phyloP scores from a whole-genome alignment of 2,329 filamentous ascomycete genomes.

The Ophiostoma sp. region DNA sequence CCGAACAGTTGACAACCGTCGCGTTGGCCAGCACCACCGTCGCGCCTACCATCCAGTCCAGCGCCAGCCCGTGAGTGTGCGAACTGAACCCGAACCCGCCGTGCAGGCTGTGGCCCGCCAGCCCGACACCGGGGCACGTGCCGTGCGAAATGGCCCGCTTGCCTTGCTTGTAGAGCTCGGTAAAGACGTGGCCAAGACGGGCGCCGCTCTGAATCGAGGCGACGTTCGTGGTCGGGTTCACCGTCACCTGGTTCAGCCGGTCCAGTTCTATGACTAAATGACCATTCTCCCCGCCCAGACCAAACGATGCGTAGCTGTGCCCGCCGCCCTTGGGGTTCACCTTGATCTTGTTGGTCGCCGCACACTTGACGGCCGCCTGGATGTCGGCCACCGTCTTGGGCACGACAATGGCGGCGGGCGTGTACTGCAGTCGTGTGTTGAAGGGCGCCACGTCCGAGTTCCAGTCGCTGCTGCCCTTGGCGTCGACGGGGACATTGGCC shows the following conservation, averaged over 20 bases:
- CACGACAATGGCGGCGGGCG: slow-evolving; percentile 46
- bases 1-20: slow-evolving; percentile 37
- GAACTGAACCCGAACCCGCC: slow-evolving; percentile 45
- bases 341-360: slow-evolving; percentile 43
- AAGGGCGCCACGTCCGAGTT: slow-evolving; percentile 34
- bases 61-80: slow-evolving; percentile 39
- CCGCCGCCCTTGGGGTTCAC: slow-evolving; percentile 53
- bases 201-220: slow-evolving; percentile 51
- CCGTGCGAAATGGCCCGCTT: slow-evolving; percentile 50
- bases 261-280: slow-evolving; percentile 50
- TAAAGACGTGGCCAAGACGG: slow-evolving; percentile 50
- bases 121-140: slow-evolving; percentile 51
- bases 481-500: slow-evolving; percentile 34
- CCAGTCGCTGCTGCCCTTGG: slow-evolving; percentile 32
- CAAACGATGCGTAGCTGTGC: slow-evolving; percentile 53
- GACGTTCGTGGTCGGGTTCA: slow-evolving; percentile 44
- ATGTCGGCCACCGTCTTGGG: slow-evolving; percentile 47
- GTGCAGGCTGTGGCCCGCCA: slow-evolving; percentile 44
- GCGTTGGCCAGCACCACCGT: slow-evolving; percentile 43
- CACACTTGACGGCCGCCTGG: slow-evolving; percentile 50
- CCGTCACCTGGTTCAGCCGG: slow-evolving; percentile 44
- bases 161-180: slow-evolving; percentile 42
- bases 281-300: slow-evolving; percentile 51
- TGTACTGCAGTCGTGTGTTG: slow-evolving; percentile 34
- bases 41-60: slow-evolving; percentile 41